Evolutionary conservation across 805 yeast genomes (phyloP).

Genomic region (Wickerhamomyces rabaulensis): DNA sequence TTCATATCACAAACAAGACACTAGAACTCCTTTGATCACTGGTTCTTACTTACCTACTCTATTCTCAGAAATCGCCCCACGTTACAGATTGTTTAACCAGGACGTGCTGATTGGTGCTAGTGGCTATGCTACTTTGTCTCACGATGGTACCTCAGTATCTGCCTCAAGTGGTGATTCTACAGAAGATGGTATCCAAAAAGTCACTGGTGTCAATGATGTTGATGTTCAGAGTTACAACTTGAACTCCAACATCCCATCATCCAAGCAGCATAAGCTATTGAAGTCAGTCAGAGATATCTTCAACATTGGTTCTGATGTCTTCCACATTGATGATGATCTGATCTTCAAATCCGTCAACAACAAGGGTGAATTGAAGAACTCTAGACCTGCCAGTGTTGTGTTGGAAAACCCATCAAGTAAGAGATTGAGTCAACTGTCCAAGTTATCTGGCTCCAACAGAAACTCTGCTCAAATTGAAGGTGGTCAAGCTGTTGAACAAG

Average conservation of each 20-base stretch:
- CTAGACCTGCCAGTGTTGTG: slow-evolving; percentile 42
- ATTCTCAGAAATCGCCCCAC: slow-evolving; percentile 52
- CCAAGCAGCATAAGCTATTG: slow-evolving; percentile 44
- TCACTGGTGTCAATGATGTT: slow-evolving; percentile 44
- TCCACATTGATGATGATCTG: slow-evolving; percentile 49
- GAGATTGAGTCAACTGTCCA: slow-evolving; percentile 34
- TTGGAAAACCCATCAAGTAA: slow-evolving; percentile 40
- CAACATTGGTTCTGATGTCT: slow-evolving; percentile 53
- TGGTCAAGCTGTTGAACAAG: slow-evolving; percentile 19
- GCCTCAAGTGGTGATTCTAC: background rate
- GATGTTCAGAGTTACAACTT: slow-evolving; percentile 30
- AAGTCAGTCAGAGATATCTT: slow-evolving; percentile 58
- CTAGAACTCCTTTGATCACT: slow-evolving; percentile 50
- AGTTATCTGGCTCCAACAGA: slow-evolving; percentile 13
- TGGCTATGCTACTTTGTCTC: slow-evolving; percentile 27
- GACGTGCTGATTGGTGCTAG: slow-evolving; percentile 49
- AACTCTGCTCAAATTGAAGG: slow-evolving; percentile 24
- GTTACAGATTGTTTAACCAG: slow-evolving; percentile 52
- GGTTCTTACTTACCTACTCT: slow-evolving; percentile 64
- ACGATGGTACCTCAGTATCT: background rate
- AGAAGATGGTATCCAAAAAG: slow-evolving; percentile 12
- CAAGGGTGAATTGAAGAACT: slow-evolving; percentile 24
- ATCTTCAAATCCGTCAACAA: slow-evolving; percentile 51
- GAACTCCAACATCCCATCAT: slow-evolving; percentile 20
- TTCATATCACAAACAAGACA: slow-evolving; percentile 37